Evolutionary conservation across 2,329 filamentous ascomycete species (phyloP).

Genomic region (Bipolaris oryzae): DNA sequence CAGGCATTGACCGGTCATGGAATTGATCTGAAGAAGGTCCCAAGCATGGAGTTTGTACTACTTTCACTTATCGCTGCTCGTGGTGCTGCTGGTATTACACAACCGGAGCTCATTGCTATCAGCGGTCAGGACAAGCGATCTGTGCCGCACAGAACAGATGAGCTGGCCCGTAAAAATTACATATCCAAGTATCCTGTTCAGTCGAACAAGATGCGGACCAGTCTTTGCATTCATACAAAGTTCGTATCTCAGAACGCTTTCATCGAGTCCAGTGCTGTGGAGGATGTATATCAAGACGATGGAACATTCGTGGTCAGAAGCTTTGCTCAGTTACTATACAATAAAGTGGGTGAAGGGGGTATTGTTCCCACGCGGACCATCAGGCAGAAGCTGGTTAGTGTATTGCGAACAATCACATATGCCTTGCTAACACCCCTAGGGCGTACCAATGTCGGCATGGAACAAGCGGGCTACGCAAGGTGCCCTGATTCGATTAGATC

Average conservation of each 20-base stretch:
- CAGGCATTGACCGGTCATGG: constrained; percentile 65
- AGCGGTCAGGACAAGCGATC: constrained; percentile 70
- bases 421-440: constrained; percentile 30
- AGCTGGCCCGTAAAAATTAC: constrained; percentile 63
- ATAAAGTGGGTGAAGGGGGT: constrained; percentile 56
- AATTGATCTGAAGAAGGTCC: constrained; percentile 60
- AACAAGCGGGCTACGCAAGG: constrained; percentile 49
- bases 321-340: constrained; percentile 57
- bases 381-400: constrained; percentile 54
- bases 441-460: constrained; percentile 42
- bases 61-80: constrained; percentile 64
- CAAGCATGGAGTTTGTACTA: constrained; percentile 61
- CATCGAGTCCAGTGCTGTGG: constrained; percentile 33
- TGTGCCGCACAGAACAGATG: constrained; percentile 65
- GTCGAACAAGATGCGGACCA: constrained; percentile 58
- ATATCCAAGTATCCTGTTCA: constrained; percentile 59
- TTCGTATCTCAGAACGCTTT: constrained; percentile 50
- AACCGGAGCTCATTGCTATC: constrained; percentile 60
- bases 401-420: not conserved
- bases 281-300: constrained; percentile 44
- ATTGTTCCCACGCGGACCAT: constrained; percentile 61
- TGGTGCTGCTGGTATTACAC: constrained; percentile 61
- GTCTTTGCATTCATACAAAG: constrained; percentile 60
- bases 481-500: constrained; percentile 49
- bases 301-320: constrained; percentile 55